These are phyloP conservation scores for Melampsora medusae DNA, from an alignment of 1,284 basidiomycete genomes.

Conservation along the genomic window DNA sequence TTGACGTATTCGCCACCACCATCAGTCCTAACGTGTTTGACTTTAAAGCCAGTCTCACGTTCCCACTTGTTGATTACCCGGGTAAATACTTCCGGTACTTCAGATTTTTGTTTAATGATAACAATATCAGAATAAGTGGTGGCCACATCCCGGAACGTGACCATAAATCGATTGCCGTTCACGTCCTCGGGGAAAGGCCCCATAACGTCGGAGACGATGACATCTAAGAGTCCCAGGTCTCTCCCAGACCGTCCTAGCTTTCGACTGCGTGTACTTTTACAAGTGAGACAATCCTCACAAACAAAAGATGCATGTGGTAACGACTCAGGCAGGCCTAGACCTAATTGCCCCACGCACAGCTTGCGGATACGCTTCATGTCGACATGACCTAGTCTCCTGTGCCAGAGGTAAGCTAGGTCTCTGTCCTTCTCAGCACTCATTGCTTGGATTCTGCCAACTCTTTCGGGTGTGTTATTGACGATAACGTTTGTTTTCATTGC, in stretches of 20 bases:
- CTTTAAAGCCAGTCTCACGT: background rate
- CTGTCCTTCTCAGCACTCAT: background rate
- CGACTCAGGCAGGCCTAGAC: too few relatives aligned
- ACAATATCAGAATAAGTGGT: background rate
- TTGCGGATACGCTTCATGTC: background rate
- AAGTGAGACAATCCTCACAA: too few relatives aligned
- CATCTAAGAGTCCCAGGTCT: too few relatives aligned
- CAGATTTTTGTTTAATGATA: background rate
- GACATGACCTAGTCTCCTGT: conserved; percentile 24
- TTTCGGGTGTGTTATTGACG: too few relatives aligned
- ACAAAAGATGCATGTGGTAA: too few relatives aligned
- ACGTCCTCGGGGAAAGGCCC: background rate
- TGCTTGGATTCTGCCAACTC: background rate
- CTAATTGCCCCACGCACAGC: background rate
- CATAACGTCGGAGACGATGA: conserved; percentile 9
- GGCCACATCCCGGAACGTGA: background rate
- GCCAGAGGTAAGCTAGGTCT: background rate
- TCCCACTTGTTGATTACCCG: background rate
- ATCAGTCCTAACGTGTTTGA: background rate
- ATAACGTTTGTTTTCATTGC: background rate
- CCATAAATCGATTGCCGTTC: background rate
- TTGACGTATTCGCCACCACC: too few relatives aligned
- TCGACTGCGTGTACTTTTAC: too few relatives aligned
- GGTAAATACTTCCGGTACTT: background rate
- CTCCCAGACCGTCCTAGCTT: too few relatives aligned